Evolutionary conservation across 2,329 filamentous ascomycete genomes (phyloP), one percentile per base, ranked within the genome.

Genomic region (Laburnicola sp.): DNA sequence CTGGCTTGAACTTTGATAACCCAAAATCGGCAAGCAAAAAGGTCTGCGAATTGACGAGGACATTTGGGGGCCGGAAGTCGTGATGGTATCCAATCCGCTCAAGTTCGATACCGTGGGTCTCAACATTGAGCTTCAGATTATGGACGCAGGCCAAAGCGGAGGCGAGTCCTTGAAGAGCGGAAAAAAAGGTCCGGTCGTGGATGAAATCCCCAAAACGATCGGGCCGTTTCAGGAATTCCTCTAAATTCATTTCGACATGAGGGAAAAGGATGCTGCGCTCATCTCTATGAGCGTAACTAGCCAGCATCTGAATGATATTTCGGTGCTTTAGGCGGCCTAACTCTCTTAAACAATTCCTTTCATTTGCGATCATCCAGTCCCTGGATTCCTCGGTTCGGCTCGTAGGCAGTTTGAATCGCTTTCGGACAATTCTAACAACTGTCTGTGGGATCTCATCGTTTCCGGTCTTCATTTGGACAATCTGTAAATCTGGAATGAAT

Each of bases 1-100:
- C 30, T 32, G 28, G 3, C 39, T 61, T 61, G n/a, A 70, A 35
- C 11, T 45, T 51, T 2, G 52, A 53, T 6, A 70, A 47, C 2
- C 64, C 66, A 49, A 69, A 69, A 39, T 70, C 67, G 3, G 63
- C 57, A 2, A 70, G 56, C 26, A 68, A 43, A 30, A 71, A 66
- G 1, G 35, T 61, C 0, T 49, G 40, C 1, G 38, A 36, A 28
- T 35, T 45, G 6, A 70, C 53, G 9, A 71, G 56, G 21, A 71
- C 60, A 45, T 71, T 70, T 3, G 36, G 25, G 6, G 68, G 67
- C 21, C 58, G 54, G 1, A 71, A 44, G 27, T 71, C 68, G 34
- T 68, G 64, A 45, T 71, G 68, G 40, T 59, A 71, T 25, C 64
- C 64, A 35, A 67, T 63, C n/a, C n/a, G 11, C 4, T 39, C 28